Base-by-base conservation (phyloP, 768 basidiomycete genomes). In the Boletus bicolor region DNA sequence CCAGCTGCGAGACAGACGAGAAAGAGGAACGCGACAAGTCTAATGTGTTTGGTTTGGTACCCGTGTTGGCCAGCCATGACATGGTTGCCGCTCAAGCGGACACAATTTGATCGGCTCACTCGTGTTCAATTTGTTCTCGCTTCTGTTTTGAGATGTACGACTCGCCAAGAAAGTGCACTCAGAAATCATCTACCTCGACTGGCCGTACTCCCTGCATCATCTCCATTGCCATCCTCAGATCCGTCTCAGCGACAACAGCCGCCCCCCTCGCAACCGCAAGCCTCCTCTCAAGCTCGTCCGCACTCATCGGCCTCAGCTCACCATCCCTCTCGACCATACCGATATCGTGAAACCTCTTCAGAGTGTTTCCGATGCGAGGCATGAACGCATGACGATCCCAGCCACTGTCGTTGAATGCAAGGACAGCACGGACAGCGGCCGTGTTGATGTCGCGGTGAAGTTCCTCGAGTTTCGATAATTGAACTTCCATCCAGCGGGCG, bases 401-500 rank as follows among this genome's bases (percentile, higher is more conserved):
- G 24, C 91, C 90, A 57, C 79, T 85, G 72, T 93, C 90, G 61
- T 92, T 93, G 76, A 90, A 87, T 1, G 86, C 81, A 26, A 93
- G 78, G 21, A 92, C 85, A 7, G 89, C 89, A 28, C 86, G 81
- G 28, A 92, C 89, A 5, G 91, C 90, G 7, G 91, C 91, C 3
- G 83, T 89, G 70, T 93, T 94, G 73, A 93, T 93, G 61, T 93
- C 91, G 30, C 89, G 86, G 62, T 94, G 91, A 35, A 93, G 77
- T 64, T 91, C 91, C 70, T 94, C 91, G 36, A 94, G 76, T 68
- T 93, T 93, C 0, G 89, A 89, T 17, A 94, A 72, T 69, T 93
- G 91, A 21, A 91, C 88, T 71, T 93, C 91, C 89, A 94, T 93
- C 90, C 91, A 94, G 42, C 89, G 80, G 15, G 91, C 92, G n/a